These are phyloP conservation scores for Backusella liffmaniae DNA, from an alignment of 192 early-diverging fungal genomes.

Conservation along the genomic window DNA sequence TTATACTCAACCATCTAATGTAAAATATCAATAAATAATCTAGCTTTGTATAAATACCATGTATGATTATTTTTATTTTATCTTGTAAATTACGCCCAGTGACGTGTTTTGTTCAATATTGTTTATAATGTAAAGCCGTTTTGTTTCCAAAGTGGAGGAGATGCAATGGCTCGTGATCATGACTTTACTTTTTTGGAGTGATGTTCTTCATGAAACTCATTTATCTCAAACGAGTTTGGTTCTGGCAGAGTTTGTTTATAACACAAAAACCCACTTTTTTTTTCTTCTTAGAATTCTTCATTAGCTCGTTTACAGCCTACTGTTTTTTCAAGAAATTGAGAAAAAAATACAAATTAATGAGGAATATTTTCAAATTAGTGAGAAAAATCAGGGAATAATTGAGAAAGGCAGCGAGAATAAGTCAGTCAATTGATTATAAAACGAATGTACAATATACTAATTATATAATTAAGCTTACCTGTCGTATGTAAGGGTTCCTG, in stretches of 20 bases:
- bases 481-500: too few species aligned
- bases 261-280: background rate
- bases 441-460: too few species aligned
- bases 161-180: background rate
- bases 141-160: background rate
- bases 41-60: background rate
- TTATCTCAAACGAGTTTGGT: background rate
- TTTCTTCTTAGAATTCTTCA: too few species aligned
- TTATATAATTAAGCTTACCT: too few species aligned
- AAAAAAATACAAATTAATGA: too few species aligned
- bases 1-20: background rate
- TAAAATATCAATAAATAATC: background rate
- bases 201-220: background rate
- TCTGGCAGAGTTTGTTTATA: background rate
- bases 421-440: too few species aligned
- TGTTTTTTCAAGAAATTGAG: too few species aligned
- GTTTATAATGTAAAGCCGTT: background rate
- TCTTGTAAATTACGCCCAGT: background rate
- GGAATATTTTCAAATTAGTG: too few species aligned
- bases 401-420: too few species aligned
- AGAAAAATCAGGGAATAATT: too few species aligned
- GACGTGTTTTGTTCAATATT: background rate
- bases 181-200: background rate
- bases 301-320: too few species aligned
- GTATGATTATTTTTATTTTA: background rate